These are phyloP conservation scores for Cercospora canescens DNA, from an alignment of 2,329 filamentous ascomycete genomes.

Conservation along the genomic window DNA sequence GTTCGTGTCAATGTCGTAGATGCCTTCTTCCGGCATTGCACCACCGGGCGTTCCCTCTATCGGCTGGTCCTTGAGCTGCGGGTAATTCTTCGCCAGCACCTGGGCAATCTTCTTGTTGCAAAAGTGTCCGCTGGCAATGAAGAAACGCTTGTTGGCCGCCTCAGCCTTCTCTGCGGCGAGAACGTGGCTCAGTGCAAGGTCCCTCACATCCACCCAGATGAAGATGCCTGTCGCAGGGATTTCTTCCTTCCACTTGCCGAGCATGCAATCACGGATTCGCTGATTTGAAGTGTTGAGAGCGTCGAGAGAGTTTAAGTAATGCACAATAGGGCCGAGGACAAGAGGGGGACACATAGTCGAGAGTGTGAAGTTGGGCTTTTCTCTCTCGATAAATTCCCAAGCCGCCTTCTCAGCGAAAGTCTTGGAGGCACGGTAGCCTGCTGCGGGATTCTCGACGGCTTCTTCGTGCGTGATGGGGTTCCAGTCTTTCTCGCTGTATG, in stretches of 20 bases:
- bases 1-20: constrained; percentile 59
- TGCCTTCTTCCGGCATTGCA: constrained; percentile 48
- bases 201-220: constrained; percentile 31
- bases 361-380: constrained; percentile 53
- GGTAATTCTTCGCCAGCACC: constrained; percentile 57
- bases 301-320: constrained; percentile 64
- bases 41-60: constrained; percentile 42
- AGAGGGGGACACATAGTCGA: constrained; percentile 53
- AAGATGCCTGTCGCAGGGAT: constrained; percentile 53
- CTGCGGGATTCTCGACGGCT: constrained; percentile 43
- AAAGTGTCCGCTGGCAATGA: constrained; percentile 62
- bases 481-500: constrained; percentile 58
- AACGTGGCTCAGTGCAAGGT: constrained; percentile 26
- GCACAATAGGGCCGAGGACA: constrained; percentile 53
- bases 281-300: constrained; percentile 72
- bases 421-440: constrained; percentile 57
- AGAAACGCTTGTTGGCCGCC: constrained; percentile 59
- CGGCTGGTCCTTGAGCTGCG: constrained; percentile 50
- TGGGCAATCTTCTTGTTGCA: constrained; percentile 60
- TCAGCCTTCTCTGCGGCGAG: constrained; percentile 51
- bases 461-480: constrained; percentile 57
- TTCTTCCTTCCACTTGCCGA: constrained; percentile 59
- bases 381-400: constrained; percentile 54
- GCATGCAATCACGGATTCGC: constrained; percentile 60
- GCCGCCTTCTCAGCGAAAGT: constrained; percentile 61